Conservation (phyloP, 805 yeast genomes). For the Candida montana region DNA sequence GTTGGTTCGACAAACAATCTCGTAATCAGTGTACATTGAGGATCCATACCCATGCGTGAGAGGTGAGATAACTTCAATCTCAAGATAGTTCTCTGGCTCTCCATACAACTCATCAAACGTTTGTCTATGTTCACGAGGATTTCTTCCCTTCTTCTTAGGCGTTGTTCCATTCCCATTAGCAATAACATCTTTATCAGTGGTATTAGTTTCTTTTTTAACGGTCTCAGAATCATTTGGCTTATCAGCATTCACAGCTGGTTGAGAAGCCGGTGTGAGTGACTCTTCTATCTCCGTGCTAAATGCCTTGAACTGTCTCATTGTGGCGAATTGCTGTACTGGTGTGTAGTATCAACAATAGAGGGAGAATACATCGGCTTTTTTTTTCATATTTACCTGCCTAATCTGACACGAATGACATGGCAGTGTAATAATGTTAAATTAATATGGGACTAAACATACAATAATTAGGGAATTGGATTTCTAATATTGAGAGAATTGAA, state of each 20-base stretch:
- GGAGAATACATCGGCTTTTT: too few relatives aligned
- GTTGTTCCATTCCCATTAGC: slow-evolving; percentile 5
- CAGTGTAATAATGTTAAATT: too few relatives aligned
- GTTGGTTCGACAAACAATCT: slow-evolving; percentile 83
- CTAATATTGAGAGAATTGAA: too few relatives aligned
- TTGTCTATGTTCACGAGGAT: slow-evolving; percentile 41
- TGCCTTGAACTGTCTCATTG: slow-evolving; percentile 20
- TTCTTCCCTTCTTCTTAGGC: slow-evolving; percentile 6
- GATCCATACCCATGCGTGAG: slow-evolving; percentile 66
- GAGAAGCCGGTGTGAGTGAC: slow-evolving; percentile 9
- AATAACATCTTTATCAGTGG: background rate
- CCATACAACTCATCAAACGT: slow-evolving; percentile 82
- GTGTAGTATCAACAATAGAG: background rate
- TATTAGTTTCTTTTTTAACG: background rate
- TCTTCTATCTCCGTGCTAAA: slow-evolving; percentile 26
- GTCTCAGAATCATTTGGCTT: background rate
- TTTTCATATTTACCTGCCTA: too few relatives aligned
- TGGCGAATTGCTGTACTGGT: background rate
- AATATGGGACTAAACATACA: too few relatives aligned
- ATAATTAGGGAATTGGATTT: too few relatives aligned
- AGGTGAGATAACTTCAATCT: slow-evolving; percentile 80
- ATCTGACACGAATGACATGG: too few relatives aligned
- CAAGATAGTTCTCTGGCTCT: slow-evolving; percentile 90
- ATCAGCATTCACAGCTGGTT: background rate
- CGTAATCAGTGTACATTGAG: slow-evolving; percentile 86